Percentiles rank a stretch among this genome's conserved stretches.
These are phyloP conservation scores for Encephalitozoon cuniculi DNA, from an alignment of 371 early-diverging fungal species.

Conservation along the genomic window DNA sequence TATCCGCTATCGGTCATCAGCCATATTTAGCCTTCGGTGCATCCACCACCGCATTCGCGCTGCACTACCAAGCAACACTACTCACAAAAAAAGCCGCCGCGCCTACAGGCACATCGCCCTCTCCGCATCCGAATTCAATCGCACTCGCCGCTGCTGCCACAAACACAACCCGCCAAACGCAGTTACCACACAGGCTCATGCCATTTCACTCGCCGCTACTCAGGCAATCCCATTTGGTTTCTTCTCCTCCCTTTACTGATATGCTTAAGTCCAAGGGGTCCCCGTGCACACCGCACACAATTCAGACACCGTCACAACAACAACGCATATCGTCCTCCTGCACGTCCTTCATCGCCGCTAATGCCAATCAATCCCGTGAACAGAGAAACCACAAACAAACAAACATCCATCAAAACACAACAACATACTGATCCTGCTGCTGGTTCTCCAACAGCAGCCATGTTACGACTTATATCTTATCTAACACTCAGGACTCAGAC, in stretches of 20 bases:
- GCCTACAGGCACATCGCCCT: not conserved
- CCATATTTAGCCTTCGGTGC: slow-evolving; percentile 68
- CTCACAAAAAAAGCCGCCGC: not conserved
- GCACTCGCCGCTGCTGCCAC: slow-evolving; percentile 59
- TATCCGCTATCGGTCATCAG: slow-evolving; percentile 69
- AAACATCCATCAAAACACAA: no score
- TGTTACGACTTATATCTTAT: slow-evolving; percentile 71
- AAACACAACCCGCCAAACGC: slow-evolving; percentile 59
- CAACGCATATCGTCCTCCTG: not conserved
- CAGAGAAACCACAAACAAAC: no score
- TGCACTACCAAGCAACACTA: slow-evolving; percentile 41
- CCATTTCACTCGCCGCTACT: slow-evolving; percentile 66
- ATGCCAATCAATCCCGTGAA: slow-evolving; percentile 28
- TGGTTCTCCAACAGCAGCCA: slow-evolving; percentile 68
- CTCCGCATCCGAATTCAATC: no score
- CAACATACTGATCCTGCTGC: slow-evolving; percentile 51
- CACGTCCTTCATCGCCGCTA: slow-evolving; percentile 5
- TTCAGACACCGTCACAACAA: not conserved
- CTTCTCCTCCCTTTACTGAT: slow-evolving; percentile 68
- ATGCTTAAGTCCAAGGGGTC: slow-evolving; percentile 67
- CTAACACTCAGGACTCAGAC: slow-evolving; percentile 65
- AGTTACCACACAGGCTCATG: slow-evolving; percentile 64
- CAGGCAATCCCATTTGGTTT: slow-evolving; percentile 66
- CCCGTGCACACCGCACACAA: slow-evolving; percentile 53
- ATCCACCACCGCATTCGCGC: slow-evolving; percentile 62